phyloP scores from a whole-genome alignment of 345 rosid genomes.

The Eucalyptus pauciflora region DNA sequence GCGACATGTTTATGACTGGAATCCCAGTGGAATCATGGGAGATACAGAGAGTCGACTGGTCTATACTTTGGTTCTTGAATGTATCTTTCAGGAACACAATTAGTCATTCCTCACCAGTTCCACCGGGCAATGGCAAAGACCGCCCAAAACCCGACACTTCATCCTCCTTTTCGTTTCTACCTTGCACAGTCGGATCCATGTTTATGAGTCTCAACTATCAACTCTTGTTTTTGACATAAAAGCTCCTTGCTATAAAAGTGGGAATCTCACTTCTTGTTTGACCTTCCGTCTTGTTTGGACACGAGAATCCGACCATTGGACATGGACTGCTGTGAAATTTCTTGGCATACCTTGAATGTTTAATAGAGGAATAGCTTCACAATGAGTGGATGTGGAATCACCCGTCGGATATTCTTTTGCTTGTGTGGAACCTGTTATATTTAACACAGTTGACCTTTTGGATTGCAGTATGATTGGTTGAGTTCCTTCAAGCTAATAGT shows the following conservation, averaged over 20 bases:
- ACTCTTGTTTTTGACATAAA: not conserved
- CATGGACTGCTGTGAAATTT: not conserved
- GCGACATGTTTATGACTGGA: slow-evolving; percentile 7
- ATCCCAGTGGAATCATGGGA: not conserved
- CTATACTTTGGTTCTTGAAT: not conserved
- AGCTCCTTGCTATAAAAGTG: not conserved
- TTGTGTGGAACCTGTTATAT: not conserved
- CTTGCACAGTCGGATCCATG: not conserved
- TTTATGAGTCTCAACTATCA: not conserved
- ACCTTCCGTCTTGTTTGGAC: not conserved
- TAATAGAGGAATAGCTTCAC: not conserved
- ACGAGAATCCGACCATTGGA: not conserved
- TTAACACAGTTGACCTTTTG: not conserved
- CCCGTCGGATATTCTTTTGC: not conserved
- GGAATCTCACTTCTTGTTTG: not conserved
- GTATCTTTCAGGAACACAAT: slow-evolving; percentile 2
- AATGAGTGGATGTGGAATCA: not conserved
- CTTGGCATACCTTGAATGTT: not conserved
- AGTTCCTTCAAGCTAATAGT: not conserved
- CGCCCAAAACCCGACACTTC: not conserved
- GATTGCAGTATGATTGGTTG: not conserved
- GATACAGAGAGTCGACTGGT: not conserved
- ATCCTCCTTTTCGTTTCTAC: not conserved
- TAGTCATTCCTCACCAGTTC: slow-evolving; percentile 3
- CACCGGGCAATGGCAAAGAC: slow-evolving; percentile 1